Base-by-base conservation (phyloP, 257 asterid species). In the Gentiana straminea region DNA sequence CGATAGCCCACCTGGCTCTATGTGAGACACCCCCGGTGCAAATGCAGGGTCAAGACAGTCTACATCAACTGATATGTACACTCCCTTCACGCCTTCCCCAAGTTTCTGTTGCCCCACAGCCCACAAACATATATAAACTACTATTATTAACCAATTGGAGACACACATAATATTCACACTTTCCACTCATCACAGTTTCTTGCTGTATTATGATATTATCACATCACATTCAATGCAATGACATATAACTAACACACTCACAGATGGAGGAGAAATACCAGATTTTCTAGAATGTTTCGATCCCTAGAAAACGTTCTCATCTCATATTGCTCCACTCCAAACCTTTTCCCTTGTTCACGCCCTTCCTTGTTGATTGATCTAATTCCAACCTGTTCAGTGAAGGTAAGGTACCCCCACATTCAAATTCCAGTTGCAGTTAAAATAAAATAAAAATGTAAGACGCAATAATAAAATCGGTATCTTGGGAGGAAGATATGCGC, bases 11-110 rank as follows among this genome's bases (percentile, higher is more conserved):
- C 99, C 99, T 1, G 99, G 95, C 74, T 92, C 99, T 7, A 92
- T 85, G 77, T 92, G 97, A 55, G 99, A 92, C 47, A 92, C 99
- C 49, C 97, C 99, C 0, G 99, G 99, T 33, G 99, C 97, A 75
- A 83, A 86, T 61, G 95, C 99, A 38, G 99, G 99, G 79, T 92
- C 99, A 4, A 92, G 86, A 60, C 89, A 78, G 70, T 92, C 99
- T 63, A 88, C 64, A 45, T 92, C 99, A 50, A 85, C 79, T 4
- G 99, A 92, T 8, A 92, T 75, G 64, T 92, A 92, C 59, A 92
- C 99, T 1, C 99, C 99, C 77, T 92, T 92, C 51, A 66, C 97
- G 7, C 99, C 99, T 76, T 88, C 94, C 0, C 99, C 99, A 9
- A 92, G 93, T 79, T 92, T 80, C 98, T 91, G 89, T 24, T 24